Percentiles rank a stretch among this genome's conserved stretches.
These are phyloP conservation scores for Sporothrix brasiliensis DNA, from an alignment of 2,329 filamentous ascomycete species.

Conservation along the genomic window DNA sequence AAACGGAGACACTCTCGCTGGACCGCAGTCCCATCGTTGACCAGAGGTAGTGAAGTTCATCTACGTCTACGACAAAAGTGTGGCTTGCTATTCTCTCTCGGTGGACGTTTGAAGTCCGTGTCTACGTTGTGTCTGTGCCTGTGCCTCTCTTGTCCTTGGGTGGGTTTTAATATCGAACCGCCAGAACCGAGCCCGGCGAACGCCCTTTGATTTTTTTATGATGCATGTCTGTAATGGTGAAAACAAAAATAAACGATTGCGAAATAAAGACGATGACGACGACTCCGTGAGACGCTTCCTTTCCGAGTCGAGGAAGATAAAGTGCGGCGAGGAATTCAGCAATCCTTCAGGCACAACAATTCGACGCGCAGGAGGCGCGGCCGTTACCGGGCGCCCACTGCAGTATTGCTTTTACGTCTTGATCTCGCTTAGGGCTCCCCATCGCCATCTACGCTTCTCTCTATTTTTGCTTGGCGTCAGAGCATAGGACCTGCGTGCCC, in stretches of 20 bases:
- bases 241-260: neutral
- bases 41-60: neutral
- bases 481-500: neutral
- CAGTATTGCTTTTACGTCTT: neutral
- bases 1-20: constrained; percentile 8
- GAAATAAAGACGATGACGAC: constrained; percentile 5
- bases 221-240: neutral
- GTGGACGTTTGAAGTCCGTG: no score
- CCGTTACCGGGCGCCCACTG: neutral
- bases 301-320: neutral
- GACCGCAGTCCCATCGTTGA: constrained; percentile 7
- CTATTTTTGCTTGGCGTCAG: constrained; percentile 26
- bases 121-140: neutral
- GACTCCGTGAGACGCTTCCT: constrained; percentile 15
- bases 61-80: neutral
- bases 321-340: neutral
- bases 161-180: constrained; percentile 9
- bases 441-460: neutral
- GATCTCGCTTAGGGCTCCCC: neutral
- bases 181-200: neutral
- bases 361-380: neutral
- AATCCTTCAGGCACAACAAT: neutral
- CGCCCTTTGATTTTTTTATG: neutral
- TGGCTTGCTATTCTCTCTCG: neutral
- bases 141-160: constrained; percentile 5